Percentiles rank a stretch among this genome's conserved stretches.
Evolutionary conservation across 768 basidiomycete genomes (phyloP).

Genomic region (Xerocomus potaroensis): DNA sequence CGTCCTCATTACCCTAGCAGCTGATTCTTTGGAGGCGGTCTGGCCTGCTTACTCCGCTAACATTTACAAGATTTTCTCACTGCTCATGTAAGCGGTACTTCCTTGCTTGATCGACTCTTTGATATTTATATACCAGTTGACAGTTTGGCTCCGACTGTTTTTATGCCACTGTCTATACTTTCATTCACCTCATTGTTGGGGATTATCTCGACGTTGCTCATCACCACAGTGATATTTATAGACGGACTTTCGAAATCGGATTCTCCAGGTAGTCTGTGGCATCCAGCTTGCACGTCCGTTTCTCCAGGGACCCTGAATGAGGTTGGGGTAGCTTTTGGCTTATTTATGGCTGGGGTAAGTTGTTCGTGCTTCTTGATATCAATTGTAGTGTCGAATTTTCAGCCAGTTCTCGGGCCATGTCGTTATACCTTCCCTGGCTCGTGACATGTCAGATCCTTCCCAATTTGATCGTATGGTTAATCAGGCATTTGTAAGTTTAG

Average conservation of each 20-base stretch:
- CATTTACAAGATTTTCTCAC: conserved; percentile 71
- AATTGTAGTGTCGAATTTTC: not conserved
- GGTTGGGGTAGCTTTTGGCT: conserved; percentile 77
- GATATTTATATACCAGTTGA: conserved; percentile 2
- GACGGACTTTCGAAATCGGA: conserved; percentile 75
- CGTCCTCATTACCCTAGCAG: conserved; percentile 83
- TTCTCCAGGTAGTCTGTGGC: conserved; percentile 77
- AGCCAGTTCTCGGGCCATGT: conserved; percentile 84
- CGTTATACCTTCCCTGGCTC: conserved; percentile 83
- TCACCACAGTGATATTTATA: conserved; percentile 72
- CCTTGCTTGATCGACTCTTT: not conserved
- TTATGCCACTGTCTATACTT: conserved; percentile 80
- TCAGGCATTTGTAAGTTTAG: conserved; percentile 71
- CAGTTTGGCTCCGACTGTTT: conserved; percentile 79
- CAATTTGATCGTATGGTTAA: conserved; percentile 82
- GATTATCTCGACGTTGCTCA: conserved; percentile 69
- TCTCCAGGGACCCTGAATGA: conserved; percentile 49
- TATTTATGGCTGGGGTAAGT: conserved; percentile 88
- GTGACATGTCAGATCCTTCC: conserved; percentile 83
- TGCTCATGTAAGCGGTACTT: conserved; percentile 53
- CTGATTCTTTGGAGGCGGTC: conserved; percentile 77
- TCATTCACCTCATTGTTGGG: conserved; percentile 88
- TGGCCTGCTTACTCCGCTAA: conserved; percentile 62
- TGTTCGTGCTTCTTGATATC: not conserved
- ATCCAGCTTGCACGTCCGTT: conserved; percentile 64